phyloP scores from a whole-genome alignment of 495 filamentous ascomycete genomes.

The Aspergillus funiculosus region DNA sequence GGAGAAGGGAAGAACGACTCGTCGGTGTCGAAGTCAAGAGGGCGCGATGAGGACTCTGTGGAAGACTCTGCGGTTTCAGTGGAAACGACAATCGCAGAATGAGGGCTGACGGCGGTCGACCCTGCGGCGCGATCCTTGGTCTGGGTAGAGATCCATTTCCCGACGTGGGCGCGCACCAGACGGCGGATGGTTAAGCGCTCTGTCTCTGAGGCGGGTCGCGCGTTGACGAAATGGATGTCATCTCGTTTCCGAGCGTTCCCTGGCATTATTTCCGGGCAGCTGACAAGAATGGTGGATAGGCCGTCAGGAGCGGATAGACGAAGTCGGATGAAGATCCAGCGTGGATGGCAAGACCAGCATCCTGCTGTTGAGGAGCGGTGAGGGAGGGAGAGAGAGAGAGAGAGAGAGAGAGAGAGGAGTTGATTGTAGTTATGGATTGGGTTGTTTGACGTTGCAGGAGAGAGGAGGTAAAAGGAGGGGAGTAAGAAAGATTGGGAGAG shows the following conservation, averaged over 20 bases:
- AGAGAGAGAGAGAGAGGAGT: background rate
- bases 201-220: slow-evolving; percentile 31
- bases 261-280: slow-evolving; percentile 2
- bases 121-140: slow-evolving; percentile 29
- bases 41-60: background rate
- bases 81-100: background rate
- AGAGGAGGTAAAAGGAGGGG: background rate
- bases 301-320: slow-evolving; percentile 11
- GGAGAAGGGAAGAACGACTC: background rate
- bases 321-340: background rate
- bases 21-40: slow-evolving; percentile 5
- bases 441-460: background rate
- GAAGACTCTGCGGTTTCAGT: slow-evolving; percentile 1
- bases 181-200: slow-evolving; percentile 30
- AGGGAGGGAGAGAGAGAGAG: background rate
- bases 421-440: background rate
- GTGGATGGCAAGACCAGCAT: slow-evolving; percentile 17
- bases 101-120: slow-evolving; percentile 1
- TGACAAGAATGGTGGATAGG: no score
- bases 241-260: slow-evolving; percentile 32
- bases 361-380: slow-evolving; percentile 7
- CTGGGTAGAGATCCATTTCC: slow-evolving; percentile 40
- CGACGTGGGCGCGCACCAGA: slow-evolving; percentile 38
- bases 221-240: slow-evolving; percentile 38
- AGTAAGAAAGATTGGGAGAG: background rate